Evolutionary conservation across 2,329 filamentous ascomycete genomes (phyloP).

Genomic region (Exophiala sp.): DNA sequence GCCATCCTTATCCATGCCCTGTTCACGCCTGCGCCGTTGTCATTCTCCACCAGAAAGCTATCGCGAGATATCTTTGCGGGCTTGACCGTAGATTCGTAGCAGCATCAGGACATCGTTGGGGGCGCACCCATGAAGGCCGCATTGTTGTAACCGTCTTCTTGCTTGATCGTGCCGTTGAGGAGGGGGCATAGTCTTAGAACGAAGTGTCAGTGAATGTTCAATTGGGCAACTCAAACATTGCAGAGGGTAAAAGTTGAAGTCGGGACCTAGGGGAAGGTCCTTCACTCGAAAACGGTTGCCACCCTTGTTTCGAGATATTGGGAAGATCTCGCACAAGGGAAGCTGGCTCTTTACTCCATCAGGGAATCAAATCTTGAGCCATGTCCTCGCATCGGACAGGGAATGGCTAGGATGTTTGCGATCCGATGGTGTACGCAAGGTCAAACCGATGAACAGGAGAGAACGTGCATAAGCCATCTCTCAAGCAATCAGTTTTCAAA

Average conservation of each 20-base stretch:
- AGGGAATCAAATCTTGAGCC: neutral
- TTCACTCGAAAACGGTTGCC: neutral
- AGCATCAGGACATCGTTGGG: conserved; percentile 21
- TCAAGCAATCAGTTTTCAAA: conserved; percentile 6
- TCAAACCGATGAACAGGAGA: neutral
- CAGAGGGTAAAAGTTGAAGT: neutral
- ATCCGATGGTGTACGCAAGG: no score
- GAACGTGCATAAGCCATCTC: neutral
- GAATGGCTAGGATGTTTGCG: neutral
- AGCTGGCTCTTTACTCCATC: neutral
- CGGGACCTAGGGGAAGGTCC: neutral
- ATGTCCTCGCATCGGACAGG: conserved; percentile 11
- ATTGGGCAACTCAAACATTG: neutral
- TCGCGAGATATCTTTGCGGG: no score
- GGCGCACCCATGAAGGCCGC: conserved; percentile 49
- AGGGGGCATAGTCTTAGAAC: conserved; percentile 68
- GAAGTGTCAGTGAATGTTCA: conserved; percentile 28
- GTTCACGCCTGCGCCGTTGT: no score
- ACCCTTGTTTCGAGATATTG: conserved; percentile 8
- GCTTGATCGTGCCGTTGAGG: conserved; percentile 76
- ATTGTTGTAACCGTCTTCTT: conserved; percentile 45
- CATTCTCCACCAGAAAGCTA: no score
- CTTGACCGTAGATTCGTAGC: no score
- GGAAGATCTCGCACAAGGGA: conserved; percentile 1
- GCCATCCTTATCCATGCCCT: no score